Conservation (phyloP, 257 asterid genomes). For the Capsicum baccatum region DNA sequence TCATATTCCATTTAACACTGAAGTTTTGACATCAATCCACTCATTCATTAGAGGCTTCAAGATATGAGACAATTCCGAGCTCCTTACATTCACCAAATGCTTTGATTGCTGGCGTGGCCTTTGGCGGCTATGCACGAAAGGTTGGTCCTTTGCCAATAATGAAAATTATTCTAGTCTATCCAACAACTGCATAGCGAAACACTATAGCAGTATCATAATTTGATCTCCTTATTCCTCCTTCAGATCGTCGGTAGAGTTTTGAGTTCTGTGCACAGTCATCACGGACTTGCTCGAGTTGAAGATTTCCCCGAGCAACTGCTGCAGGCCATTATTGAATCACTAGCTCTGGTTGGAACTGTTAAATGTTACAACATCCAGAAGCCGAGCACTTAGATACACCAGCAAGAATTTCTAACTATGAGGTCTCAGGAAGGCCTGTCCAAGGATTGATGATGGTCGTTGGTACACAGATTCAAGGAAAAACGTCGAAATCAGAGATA, state of each 20-base stretch:
- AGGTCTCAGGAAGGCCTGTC: not conserved
- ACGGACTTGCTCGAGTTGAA: slow-evolving; percentile 60
- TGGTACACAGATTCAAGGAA: not conserved
- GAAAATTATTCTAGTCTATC: not conserved
- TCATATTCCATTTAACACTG: not conserved
- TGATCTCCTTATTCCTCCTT: not conserved
- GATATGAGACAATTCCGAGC: slow-evolving; percentile 26
- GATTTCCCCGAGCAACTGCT: slow-evolving; percentile 71
- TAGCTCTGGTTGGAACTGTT: slow-evolving; percentile 87
- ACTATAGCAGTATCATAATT: not conserved
- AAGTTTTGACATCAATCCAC: not conserved
- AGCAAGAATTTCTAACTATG: not conserved
- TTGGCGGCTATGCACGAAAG: slow-evolving; percentile 94
- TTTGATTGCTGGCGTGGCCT: slow-evolving; percentile 83
- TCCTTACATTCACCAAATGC: slow-evolving; percentile 47
- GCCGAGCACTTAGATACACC: slow-evolving; percentile 7
- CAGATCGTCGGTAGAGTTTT: slow-evolving; percentile 83
- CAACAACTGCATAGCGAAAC: not conserved
- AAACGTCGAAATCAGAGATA: not conserved
- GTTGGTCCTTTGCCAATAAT: slow-evolving; percentile 34
- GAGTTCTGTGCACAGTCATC: slow-evolving; percentile 53
- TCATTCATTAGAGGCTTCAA: slow-evolving; percentile 40
- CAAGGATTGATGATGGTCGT: not conserved
- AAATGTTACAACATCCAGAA: slow-evolving; percentile 49
- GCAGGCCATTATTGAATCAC: slow-evolving; percentile 62